Percentiles rank a stretch among this genome's conserved stretches.
These are phyloP conservation scores for Schizophyllum amplum DNA, from an alignment of 1,284 basidiomycete species.

Conservation along the genomic window DNA sequence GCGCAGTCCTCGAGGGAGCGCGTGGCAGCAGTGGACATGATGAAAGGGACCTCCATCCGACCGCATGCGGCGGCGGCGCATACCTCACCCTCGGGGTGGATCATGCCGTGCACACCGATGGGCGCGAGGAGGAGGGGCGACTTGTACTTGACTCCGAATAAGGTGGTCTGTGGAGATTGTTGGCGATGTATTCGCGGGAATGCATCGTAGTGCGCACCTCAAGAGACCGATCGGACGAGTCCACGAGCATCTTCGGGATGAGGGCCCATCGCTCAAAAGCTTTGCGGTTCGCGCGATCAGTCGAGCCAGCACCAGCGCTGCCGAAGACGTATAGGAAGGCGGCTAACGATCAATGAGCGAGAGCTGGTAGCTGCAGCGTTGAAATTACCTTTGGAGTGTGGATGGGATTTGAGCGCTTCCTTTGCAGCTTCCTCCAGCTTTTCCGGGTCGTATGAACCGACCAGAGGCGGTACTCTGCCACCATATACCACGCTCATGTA, in stretches of 20 bases:
- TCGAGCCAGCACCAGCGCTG: constrained; percentile 51
- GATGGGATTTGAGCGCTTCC: not conserved
- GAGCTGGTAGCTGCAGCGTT: not conserved
- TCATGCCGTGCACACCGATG: constrained; percentile 67
- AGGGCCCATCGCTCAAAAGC: constrained; percentile 57
- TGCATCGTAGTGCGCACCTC: constrained; percentile 30
- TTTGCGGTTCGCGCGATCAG: constrained; percentile 45
- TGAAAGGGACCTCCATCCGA: constrained; percentile 57
- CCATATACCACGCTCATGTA: constrained; percentile 9
- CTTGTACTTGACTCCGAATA: constrained; percentile 61
- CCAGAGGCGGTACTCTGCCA: constrained; percentile 4
- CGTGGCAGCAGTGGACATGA: constrained; percentile 65
- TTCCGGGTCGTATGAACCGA: constrained; percentile 6
- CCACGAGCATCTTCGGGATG: constrained; percentile 71
- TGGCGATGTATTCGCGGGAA: constrained; percentile 6
- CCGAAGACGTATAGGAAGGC: constrained; percentile 58
- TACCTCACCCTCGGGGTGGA: constrained; percentile 61
- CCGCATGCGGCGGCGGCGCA: constrained; percentile 60
- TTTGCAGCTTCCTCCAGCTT: constrained; percentile 8
- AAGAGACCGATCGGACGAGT: constrained; percentile 54
- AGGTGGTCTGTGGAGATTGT: constrained; percentile 38
- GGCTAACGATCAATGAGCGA: constrained; percentile 24
- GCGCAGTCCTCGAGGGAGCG: constrained; percentile 70
- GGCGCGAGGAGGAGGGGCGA: constrained; percentile 67
- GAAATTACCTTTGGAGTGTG: not conserved